Evolutionary conservation across 805 yeast genomes (phyloP), one percentile per base, ranked within the genome.

Genomic region (Candida palmyrensis): DNA sequence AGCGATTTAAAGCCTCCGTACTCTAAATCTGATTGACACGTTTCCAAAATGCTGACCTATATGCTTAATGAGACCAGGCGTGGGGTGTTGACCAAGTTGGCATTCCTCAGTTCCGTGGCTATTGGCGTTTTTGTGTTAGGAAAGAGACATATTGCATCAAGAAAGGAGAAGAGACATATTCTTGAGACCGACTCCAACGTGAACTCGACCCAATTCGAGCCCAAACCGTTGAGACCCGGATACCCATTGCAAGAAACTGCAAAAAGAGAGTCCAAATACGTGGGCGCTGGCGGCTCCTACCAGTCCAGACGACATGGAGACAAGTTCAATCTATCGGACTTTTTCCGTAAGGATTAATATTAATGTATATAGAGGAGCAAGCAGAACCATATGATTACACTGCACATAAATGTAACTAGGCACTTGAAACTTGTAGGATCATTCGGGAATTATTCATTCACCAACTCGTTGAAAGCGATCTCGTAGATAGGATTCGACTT

Each of bases 221-320:
- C 40, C 18, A 40, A 39, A 36, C 73, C 2, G 55, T 54, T 29
- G 9, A 68, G 68, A 41, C 83, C 82, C 1, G 84, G 84, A 1
- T 68, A 75, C 33, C 81, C 81, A 3, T 33, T 38, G 12, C 45
- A 58, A 11, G 61, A 59, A 2, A 50, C 53, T 5, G 59, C 56
- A 15, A 47, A 56, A 27, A 59, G 88, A 40, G 76, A 77, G 41
- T 74, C 81, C 33, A 77, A 72, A 45, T 83, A 70, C 48, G 84
- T 79, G 44, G 90, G 88, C 4, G 10, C 23, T 21, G 85, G 86
- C 1, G 61, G 62, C 35, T 72, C 84, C 30, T 79, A 78, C 36
- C 53, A 60, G 24, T 62, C 77, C n/a, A 66, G 84, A 46, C 71
- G 62, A 36, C 57, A 68, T 11, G 85, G 84, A 40, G 88, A 79